Evolutionary conservation across 2,329 filamentous ascomycete species (phyloP), one percentile per base, ranked within the genome.

Genomic region (Cladosporium sp.): DNA sequence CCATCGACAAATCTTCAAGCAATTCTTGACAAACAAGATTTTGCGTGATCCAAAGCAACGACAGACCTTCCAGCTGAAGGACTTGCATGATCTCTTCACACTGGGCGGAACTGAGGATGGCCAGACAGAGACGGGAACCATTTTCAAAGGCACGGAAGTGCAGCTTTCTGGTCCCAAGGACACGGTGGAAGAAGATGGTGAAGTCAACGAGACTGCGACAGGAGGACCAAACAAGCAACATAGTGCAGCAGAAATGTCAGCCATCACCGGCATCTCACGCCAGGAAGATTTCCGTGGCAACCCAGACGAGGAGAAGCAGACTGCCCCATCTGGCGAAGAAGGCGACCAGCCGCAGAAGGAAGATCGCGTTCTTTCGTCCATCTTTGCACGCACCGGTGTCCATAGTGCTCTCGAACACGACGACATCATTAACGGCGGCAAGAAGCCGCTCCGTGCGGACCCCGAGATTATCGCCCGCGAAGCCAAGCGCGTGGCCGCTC

Each of bases 1-100:
- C 63, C 93, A 99, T 73, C 88, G 95, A 15, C 94, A 99, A 70
- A 94, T 99, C 52, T 99, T 96, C 80, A 99, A 99, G 74, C 93
- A 97, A 67, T 97, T 97, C 70, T 81, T 99, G 62, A 94, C 92
- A 3, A 96, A 97, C 76, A 97, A 97, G 73, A 92, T 99, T 6
- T 75, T 99, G 52, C 92, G 89, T 66, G 93, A 99, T 67, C 92
- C 94, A 0, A 96, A 96, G 69, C 92, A 97, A 73, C 86, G 90
- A 20, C 90, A 94, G 64, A 92, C 88, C 0, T 96, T 97, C 72
- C 90, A 96, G 60, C 81, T 96, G 67, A 89, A 88, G 60, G 92
- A 97, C 68, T 76, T 99, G 15, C 90, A 97, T 65, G 93, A 99
- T 70, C 81, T 99, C 0, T 99, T 99, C 73, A 91, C 86, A 0